Evolutionary conservation across 495 filamentous ascomycete genomes (phyloP).

Genomic region (Xylaria curta): DNA sequence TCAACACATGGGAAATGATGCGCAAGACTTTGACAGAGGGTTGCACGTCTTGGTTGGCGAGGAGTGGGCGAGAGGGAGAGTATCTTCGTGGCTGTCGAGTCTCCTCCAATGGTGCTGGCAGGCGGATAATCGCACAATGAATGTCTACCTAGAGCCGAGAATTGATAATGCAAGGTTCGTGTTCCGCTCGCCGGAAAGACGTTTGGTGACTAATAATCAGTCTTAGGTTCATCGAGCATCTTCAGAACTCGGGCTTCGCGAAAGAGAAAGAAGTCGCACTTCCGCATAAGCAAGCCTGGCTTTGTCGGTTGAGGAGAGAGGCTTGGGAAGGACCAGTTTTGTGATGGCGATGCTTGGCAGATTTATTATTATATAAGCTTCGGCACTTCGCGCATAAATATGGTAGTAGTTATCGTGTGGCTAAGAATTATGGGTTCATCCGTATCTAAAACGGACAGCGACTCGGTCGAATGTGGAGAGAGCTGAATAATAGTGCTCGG

Average conservation of each 20-base stretch:
- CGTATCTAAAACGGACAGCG: background rate
- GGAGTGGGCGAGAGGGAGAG: constrained; percentile 83
- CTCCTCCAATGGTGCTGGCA: constrained; percentile 85
- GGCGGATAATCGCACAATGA: constrained; percentile 80
- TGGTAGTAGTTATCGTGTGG: background rate
- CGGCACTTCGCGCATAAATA: constrained; percentile 1
- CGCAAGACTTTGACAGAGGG: constrained; percentile 84
- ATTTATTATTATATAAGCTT: background rate
- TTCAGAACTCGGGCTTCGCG: constrained; percentile 77
- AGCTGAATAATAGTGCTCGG: constrained; percentile 9
- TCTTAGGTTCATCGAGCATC: constrained; percentile 77
- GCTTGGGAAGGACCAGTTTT: constrained; percentile 81
- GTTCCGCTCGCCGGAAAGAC: background rate
- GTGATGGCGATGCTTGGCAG: constrained; percentile 38
- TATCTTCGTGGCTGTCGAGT: constrained; percentile 80
- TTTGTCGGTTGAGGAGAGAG: constrained; percentile 83
- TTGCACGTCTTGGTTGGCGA: constrained; percentile 90
- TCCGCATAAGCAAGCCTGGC: constrained; percentile 89
- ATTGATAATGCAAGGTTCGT: constrained; percentile 89
- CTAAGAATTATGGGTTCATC: background rate
- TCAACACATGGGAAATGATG: constrained; percentile 62
- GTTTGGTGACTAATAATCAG: constrained; percentile 17
- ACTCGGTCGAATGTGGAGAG: background rate
- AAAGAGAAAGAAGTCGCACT: constrained; percentile 90
- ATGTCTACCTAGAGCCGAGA: constrained; percentile 84